These are phyloP conservation scores for Curvularia sp. DNA, from an alignment of 2,329 filamentous ascomycete genomes.

Conservation along the genomic window DNA sequence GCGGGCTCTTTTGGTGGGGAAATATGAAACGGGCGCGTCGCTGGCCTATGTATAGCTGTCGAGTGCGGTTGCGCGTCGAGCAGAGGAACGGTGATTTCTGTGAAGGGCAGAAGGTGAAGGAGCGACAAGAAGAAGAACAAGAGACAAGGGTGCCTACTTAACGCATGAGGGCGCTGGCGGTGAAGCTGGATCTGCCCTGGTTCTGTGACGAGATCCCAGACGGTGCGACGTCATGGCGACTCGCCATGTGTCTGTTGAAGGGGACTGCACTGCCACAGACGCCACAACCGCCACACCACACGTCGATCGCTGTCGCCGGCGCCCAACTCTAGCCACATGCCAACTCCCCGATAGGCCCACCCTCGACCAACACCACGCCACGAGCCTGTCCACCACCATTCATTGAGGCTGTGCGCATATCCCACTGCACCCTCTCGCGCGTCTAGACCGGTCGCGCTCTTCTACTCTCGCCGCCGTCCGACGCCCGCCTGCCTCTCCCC, in stretches of 20 bases:
- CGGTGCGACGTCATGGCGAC: conserved; percentile 30
- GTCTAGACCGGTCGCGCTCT: conserved; percentile 22
- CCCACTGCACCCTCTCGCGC: conserved; percentile 1
- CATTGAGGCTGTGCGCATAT: conserved; percentile 41
- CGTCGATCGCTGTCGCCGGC: conserved; percentile 17
- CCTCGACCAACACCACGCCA: conserved; percentile 13
- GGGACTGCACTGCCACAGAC: conserved; percentile 27
- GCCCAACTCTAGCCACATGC: conserved; percentile 8
- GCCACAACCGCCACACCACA: conserved; percentile 13
- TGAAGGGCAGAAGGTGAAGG: conserved; percentile 17
- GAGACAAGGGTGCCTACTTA: conserved; percentile 25
- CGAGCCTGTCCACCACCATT: conserved; percentile 32
- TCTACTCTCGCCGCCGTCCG: neutral
- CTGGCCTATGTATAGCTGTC: conserved; percentile 46
- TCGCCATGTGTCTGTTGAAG: neutral
- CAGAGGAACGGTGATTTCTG: conserved; percentile 6
- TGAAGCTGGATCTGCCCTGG: conserved; percentile 37
- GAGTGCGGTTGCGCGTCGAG: conserved; percentile 33
- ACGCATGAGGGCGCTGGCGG: conserved; percentile 34
- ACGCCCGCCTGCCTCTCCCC: conserved; percentile 11
- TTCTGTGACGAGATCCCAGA: conserved; percentile 26
- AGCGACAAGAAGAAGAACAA: conserved; percentile 5
- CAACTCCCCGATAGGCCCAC: conserved; percentile 15
- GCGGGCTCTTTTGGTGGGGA: conserved; percentile 31
- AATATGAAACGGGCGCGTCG: conserved; percentile 52